These are phyloP conservation scores for Erigeron canadensis DNA, from an alignment of 129 eudicot species.

Conservation along the genomic window DNA sequence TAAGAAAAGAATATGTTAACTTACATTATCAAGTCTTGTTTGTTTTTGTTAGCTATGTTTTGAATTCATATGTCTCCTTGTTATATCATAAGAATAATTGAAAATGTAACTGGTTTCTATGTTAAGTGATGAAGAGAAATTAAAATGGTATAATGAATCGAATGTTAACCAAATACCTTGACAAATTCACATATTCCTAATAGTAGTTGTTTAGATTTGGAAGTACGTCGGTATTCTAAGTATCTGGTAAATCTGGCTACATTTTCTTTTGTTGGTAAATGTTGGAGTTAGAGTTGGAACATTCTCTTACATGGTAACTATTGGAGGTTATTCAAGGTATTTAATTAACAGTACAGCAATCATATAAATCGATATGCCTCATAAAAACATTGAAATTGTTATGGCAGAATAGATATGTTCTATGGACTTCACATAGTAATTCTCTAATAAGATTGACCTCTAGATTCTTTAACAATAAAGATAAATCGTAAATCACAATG, in stretches of 20 bases:
- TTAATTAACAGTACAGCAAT: background rate
- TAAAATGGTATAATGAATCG: background rate
- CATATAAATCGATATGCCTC: background rate
- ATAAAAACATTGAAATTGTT: background rate
- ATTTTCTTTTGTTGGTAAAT: background rate
- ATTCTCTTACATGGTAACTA: background rate
- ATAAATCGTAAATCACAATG: background rate
- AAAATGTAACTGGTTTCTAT: background rate
- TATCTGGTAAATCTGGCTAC: background rate
- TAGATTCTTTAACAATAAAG: conserved; percentile 5
- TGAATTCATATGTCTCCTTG: background rate
- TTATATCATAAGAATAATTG: background rate
- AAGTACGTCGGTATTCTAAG: background rate
- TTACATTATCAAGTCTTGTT: background rate
- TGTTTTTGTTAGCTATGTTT: background rate
- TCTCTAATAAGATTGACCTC: background rate
- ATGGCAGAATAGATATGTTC: background rate
- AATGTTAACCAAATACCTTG: background rate
- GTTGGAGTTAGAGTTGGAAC: background rate
- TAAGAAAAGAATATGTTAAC: background rate
- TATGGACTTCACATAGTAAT: conserved; percentile 5
- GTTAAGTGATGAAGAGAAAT: background rate
- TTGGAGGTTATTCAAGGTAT: background rate
- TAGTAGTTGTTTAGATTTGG: background rate
- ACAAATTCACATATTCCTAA: background rate